phyloP scores from a whole-genome alignment of 805 yeast genomes.

The Saturnispora sanitii region DNA sequence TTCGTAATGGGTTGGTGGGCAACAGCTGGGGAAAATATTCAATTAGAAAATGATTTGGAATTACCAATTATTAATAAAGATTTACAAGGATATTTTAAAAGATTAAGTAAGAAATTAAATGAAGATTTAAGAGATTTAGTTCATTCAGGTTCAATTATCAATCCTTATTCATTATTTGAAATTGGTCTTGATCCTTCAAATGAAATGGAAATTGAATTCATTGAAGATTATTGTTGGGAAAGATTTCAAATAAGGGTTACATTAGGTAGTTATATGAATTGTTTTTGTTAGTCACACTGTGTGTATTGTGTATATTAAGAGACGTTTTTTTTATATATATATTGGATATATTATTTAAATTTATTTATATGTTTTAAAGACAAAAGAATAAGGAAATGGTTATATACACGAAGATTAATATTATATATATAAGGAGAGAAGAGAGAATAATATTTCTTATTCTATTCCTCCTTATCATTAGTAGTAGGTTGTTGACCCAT shows the following conservation, averaged over 20 bases:
- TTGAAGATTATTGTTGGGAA: slow-evolving; percentile 30
- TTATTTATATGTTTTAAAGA: no score
- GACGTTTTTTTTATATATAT: no score
- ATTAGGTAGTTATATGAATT: slow-evolving; percentile 28
- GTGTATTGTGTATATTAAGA: neutral
- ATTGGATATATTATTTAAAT: no score
- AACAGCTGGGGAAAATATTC: slow-evolving; percentile 60
- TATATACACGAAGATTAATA: no score
- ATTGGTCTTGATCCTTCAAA: slow-evolving; percentile 54
- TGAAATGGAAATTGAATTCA: slow-evolving; percentile 34
- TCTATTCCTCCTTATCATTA: no score
- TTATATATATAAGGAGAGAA: neutral
- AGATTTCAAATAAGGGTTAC: slow-evolving; percentile 41
- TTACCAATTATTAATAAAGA: slow-evolving; percentile 27
- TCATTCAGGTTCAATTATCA: slow-evolving; percentile 14
- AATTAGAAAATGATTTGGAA: neutral
- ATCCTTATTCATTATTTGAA: slow-evolving; percentile 35
- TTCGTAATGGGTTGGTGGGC: slow-evolving; percentile 87
- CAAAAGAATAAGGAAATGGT: no score
- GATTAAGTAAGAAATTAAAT: slow-evolving; percentile 36
- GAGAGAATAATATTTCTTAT: neutral
- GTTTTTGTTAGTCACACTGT: slow-evolving; percentile 25
- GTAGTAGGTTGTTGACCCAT: slow-evolving; percentile 48
- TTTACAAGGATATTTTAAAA: slow-evolving; percentile 39
- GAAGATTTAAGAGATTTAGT: slow-evolving; percentile 30